Conservation (phyloP, 2,329 filamentous ascomycete genomes). For the Colletotrichum siamense region DNA sequence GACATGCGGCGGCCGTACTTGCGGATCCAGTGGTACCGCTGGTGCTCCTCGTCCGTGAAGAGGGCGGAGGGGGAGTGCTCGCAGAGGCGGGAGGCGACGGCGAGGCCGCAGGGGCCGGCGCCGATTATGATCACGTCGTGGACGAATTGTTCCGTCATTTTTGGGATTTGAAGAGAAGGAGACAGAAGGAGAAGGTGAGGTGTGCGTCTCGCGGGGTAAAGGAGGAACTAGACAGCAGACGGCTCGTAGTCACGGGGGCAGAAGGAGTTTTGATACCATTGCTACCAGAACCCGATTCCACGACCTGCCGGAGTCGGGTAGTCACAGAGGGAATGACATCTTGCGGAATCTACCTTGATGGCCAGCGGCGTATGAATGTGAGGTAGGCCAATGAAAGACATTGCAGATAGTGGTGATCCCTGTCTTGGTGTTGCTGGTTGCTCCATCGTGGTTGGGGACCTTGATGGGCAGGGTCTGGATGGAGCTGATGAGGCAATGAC, state of each 20-base stretch:
- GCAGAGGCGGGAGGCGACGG: slow-evolving; percentile 72
- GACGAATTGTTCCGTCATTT: slow-evolving; percentile 29
- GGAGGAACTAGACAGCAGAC: background rate
- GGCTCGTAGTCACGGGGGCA: background rate
- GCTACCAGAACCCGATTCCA: background rate
- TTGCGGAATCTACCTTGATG: slow-evolving; percentile 11
- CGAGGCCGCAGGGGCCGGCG: slow-evolving; percentile 77
- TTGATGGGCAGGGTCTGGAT: slow-evolving; percentile 9
- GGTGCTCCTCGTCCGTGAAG: slow-evolving; percentile 84
- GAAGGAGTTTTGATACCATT: background rate
- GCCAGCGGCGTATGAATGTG: background rate
- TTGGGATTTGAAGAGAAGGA: background rate
- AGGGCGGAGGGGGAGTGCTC: slow-evolving; percentile 78
- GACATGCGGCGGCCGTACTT: slow-evolving; percentile 67
- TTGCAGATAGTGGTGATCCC: background rate
- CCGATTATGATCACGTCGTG: slow-evolving; percentile 77
- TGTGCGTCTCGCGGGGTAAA: background rate
- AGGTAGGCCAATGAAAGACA: background rate
- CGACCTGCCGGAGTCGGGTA: background rate
- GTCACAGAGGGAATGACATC: background rate
- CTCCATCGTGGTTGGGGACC: slow-evolving; percentile 7
- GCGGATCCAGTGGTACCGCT: slow-evolving; percentile 79
- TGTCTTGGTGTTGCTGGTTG: slow-evolving; percentile 11
- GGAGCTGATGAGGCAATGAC: background rate
- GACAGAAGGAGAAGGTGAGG: background rate